A percentile compares a stretch with the other conserved stretches of the same genome.
Conservation (phyloP, 176 grass and related monocot genomes). For the Metroxylon sagu region DNA sequence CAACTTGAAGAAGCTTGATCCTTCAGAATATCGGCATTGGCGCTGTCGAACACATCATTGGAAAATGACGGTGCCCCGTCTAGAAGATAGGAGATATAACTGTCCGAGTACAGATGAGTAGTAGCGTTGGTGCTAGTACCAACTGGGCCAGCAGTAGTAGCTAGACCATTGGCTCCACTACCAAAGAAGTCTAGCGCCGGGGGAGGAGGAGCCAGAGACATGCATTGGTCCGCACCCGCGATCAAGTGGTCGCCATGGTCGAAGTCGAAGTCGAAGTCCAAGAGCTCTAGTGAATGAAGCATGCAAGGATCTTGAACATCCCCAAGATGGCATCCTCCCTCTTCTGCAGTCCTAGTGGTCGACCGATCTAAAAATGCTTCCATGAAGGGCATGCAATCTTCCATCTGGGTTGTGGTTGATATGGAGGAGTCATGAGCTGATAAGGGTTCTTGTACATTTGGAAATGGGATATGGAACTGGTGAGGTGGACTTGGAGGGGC, state of each 20-base stretch:
- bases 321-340: neutral
- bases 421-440: too few relatives aligned
- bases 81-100: constrained; percentile 13
- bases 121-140: too few relatives aligned
- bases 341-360: neutral
- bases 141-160: neutral
- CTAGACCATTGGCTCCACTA: neutral
- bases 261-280: neutral
- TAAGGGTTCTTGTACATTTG: too few relatives aligned
- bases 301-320: neutral
- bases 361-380: neutral
- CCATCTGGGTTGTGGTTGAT: neutral
- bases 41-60: neutral
- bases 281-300: neutral
- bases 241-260: neutral
- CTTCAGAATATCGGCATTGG: neutral
- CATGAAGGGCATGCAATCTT: too few relatives aligned
- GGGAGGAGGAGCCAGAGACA: neutral
- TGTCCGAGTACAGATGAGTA: neutral
- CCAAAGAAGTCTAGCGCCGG: neutral
- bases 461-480: too few relatives aligned
- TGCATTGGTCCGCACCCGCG: neutral
- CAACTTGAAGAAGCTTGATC: neutral
- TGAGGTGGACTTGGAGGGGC: neutral
- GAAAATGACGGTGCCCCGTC: neutral